Percentiles rank a stretch among this genome's conserved stretches.
Conservation (phyloP, 208 protist genomes). For the Entamoeba histolytica region DNA sequence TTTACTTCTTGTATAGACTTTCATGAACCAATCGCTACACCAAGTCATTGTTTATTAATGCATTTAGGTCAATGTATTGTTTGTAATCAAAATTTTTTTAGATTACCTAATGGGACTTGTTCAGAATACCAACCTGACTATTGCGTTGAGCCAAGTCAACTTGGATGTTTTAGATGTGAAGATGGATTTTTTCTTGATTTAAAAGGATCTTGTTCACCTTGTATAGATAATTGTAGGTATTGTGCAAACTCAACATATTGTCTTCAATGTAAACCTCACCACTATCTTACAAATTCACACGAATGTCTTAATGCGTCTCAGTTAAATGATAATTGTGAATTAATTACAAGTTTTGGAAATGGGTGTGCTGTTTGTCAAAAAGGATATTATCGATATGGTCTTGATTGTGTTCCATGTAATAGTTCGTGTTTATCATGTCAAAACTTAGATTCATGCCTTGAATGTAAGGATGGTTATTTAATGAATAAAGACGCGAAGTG, state of each 20-base stretch:
- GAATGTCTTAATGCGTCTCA: too few species aligned
- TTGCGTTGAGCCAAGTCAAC: not conserved
- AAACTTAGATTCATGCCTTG: not conserved
- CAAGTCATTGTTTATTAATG: not conserved
- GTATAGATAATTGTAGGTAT: not conserved
- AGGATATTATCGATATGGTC: not conserved
- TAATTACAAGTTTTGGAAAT: not conserved
- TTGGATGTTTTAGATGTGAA: not conserved
- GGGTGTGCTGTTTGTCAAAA: not conserved
- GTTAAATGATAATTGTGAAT: not conserved
- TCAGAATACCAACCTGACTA: not conserved
- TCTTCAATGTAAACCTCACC: not conserved
- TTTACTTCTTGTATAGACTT: not conserved
- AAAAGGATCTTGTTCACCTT: not conserved
- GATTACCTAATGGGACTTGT: not conserved
- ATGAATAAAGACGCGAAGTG: not conserved
- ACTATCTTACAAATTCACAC: not conserved
- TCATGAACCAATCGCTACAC: fast-evolving
- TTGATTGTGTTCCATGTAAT: not conserved
- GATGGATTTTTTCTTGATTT: not conserved
- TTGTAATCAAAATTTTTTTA: not conserved
- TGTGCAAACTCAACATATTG: not conserved
- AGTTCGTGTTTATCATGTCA: not conserved
- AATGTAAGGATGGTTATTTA: not conserved
- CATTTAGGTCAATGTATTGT: not conserved